phyloP scores from a whole-genome alignment of 2,329 filamentous ascomycete genomes.

The Curvularia spicifera region DNA sequence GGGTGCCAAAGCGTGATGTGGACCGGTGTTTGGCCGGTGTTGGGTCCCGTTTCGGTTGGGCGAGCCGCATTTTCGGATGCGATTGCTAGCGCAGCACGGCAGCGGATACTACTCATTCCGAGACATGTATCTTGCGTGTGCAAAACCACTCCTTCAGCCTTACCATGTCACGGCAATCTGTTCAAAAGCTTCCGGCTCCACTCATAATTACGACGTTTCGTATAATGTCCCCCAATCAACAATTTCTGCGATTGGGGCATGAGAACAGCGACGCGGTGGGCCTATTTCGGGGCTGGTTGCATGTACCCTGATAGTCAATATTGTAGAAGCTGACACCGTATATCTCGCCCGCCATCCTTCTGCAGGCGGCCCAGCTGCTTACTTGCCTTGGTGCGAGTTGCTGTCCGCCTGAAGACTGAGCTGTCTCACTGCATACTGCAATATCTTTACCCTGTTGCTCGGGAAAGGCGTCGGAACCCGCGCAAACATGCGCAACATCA shows the following conservation, averaged over 20 bases:
- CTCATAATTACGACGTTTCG: background rate
- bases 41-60: background rate
- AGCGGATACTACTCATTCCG: conserved; percentile 17
- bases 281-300: background rate
- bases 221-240: background rate
- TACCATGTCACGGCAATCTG: conserved; percentile 9
- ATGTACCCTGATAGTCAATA: background rate
- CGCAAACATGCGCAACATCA: background rate
- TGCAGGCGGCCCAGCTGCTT: background rate
- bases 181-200: conserved; percentile 8
- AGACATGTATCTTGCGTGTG: background rate
- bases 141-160: conserved; percentile 12
- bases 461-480: background rate
- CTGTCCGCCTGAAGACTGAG: background rate
- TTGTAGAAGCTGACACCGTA: background rate
- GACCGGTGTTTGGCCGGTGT: background rate
- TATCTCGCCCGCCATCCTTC: background rate
- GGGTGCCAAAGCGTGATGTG: background rate
- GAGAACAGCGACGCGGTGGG: background rate
- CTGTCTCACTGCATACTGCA: background rate
- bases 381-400: background rate
- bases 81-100: conserved; percentile 5
- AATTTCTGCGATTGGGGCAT: background rate
- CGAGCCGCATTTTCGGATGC: background rate
- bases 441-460: background rate